These are phyloP conservation scores for Fusarium brachygibbosum DNA, from an alignment of 2,329 filamentous ascomycete genomes.

Conservation along the genomic window DNA sequence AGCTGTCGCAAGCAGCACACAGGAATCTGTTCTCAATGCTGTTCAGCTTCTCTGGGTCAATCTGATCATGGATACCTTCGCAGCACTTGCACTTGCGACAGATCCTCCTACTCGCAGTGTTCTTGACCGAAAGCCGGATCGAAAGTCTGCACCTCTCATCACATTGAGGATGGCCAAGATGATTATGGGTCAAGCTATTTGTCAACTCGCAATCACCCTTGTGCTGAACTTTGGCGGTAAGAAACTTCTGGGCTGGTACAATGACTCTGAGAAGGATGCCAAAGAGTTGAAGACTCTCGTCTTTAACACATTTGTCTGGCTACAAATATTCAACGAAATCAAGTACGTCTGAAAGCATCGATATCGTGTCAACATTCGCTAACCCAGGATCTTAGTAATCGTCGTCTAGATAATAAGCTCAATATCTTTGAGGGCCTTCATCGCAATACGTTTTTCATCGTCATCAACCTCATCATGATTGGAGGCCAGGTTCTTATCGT, in stretches of 20 bases:
- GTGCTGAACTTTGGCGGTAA: slow-evolving; percentile 72
- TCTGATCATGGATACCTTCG: slow-evolving; percentile 74
- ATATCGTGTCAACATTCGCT: slow-evolving; percentile 68
- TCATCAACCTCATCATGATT: slow-evolving; percentile 85
- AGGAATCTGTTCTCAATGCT: slow-evolving; percentile 68
- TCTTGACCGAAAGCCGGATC: slow-evolving; percentile 66
- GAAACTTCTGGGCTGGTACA: slow-evolving; percentile 64
- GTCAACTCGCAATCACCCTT: slow-evolving; percentile 70
- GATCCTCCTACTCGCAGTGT: slow-evolving; percentile 71
- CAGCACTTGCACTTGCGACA: slow-evolving; percentile 73
- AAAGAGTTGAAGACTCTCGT: slow-evolving; percentile 69
- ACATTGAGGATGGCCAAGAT: slow-evolving; percentile 77
- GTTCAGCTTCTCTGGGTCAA: slow-evolving; percentile 75
- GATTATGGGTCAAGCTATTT: slow-evolving; percentile 72
- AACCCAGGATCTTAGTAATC: slow-evolving; percentile 69
- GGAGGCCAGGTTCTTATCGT: slow-evolving; percentile 88
- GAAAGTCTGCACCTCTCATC: slow-evolving; percentile 79
- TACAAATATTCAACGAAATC: slow-evolving; percentile 79
- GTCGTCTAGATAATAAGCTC: slow-evolving; percentile 84
- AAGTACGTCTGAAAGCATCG: slow-evolving; percentile 66
- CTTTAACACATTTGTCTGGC: slow-evolving; percentile 80
- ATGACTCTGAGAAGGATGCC: slow-evolving; percentile 33
- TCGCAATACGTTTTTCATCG: slow-evolving; percentile 84
- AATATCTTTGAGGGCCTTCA: slow-evolving; percentile 89
- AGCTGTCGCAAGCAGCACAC: slow-evolving; percentile 64